Base-by-base conservation (phyloP, 768 basidiomycete species). In the Guyanaporus albipodus region DNA sequence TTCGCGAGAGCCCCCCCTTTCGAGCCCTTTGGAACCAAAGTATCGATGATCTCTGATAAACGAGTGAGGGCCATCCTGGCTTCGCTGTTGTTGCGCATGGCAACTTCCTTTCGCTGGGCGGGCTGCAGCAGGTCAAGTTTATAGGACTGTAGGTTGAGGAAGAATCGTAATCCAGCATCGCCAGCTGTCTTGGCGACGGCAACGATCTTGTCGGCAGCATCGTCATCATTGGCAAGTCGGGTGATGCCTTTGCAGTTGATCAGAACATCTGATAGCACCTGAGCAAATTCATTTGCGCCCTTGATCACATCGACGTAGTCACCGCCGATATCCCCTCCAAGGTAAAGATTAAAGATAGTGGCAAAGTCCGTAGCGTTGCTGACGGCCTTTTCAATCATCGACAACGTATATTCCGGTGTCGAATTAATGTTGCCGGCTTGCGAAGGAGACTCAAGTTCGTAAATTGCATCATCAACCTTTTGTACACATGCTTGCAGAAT, bases 291-390 rank as follows among this genome's bases (percentile, higher is more conserved):
- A 69, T 97, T 97, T 50, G 95, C 91, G 39, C 87, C 83, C 69
- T 96, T 96, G 75, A 99, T 98, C 46, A 98, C 96, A 41, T 96
- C 91, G 52, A 99, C 96, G 62, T 97, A 83, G 43, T 96, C 91
- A 8, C 94, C 96, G 26, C 95, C 95, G 35, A 73, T 73, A 54
- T 95, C 91, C 19, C 85, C 85, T 50, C 83, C 78, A 18, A 98
- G 78, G 68, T 90, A 91, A 9, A 96, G 80, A 63, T 92, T 91
- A 73, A 91, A 98, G 47, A 92, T 76, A 15, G 87, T 89, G 9
- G 95, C 96, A 60, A 99, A 98, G 60, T 99, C 95, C 38, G 84
- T 97, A 14, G 94, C 91, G 58, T 88, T 95, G 65, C 89, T 94
- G 63, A 87, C 72, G 2, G 92, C 87, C 70, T 97, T 97, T 67